These are phyloP conservation scores for Logfia minima DNA, from an alignment of 129 eudicot species.

Conservation along the genomic window DNA sequence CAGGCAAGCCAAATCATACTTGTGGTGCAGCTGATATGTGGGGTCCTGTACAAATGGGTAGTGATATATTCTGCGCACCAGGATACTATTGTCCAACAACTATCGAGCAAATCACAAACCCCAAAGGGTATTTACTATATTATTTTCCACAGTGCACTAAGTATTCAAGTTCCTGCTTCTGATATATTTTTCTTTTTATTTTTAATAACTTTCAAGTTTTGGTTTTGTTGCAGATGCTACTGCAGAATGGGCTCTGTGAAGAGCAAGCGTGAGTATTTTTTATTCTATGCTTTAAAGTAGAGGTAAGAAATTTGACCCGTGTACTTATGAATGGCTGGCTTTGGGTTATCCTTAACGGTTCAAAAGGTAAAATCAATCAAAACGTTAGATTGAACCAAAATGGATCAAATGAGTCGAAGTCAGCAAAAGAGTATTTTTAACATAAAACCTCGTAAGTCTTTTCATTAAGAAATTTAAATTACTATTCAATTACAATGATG, in stretches of 20 bases:
- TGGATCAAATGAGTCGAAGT: not conserved
- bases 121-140: slow-evolving; percentile 51
- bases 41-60: slow-evolving; percentile 57
- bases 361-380: not conserved
- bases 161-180: too few species aligned
- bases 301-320: too few species aligned
- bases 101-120: slow-evolving; percentile 49
- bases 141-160: not conserved
- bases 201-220: not conserved
- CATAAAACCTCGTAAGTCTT: not conserved
- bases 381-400: not conserved
- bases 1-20: slow-evolving; percentile 72
- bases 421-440: not conserved
- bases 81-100: slow-evolving; percentile 94
- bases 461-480: not conserved
- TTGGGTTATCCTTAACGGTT: not conserved
- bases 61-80: slow-evolving; percentile 70
- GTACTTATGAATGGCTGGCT: not conserved
- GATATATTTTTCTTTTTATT: not conserved
- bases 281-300: too few species aligned
- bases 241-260: slow-evolving; percentile 69
- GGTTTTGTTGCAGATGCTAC: slow-evolving; percentile 59
- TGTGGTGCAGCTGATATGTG: slow-evolving; percentile 97
- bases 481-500: too few species aligned
- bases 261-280: not conserved